phyloP scores from a whole-genome alignment of 306 rosid species.

The Trifolium fragiferum region DNA sequence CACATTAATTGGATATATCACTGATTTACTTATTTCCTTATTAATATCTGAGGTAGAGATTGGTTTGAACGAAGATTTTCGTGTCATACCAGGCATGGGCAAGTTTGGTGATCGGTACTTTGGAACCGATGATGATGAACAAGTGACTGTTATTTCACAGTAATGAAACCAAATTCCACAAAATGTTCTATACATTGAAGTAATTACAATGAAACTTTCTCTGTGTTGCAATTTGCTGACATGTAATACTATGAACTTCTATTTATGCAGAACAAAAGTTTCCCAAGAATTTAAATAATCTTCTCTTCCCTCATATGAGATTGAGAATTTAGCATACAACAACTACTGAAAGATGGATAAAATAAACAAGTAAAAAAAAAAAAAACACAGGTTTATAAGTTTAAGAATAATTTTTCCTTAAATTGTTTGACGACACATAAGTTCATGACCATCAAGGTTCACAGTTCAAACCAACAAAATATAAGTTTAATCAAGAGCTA shows the following conservation, averaged over 20 bases:
- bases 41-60: slow-evolving; percentile 89
- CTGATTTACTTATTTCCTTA: too few species aligned
- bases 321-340: too few species aligned
- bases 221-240: slow-evolving; percentile 16
- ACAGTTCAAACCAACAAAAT: neutral
- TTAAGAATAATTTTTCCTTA: neutral
- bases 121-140: slow-evolving; percentile 87
- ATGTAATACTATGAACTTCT: too few species aligned
- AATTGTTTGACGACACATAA: neutral
- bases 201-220: slow-evolving; percentile 9
- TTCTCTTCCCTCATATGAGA: too few species aligned
- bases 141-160: slow-evolving; percentile 50
- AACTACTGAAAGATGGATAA: too few species aligned
- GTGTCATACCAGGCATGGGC: slow-evolving; percentile 98
- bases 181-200: slow-evolving; percentile 23
- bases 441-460: neutral
- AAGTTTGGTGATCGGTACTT: slow-evolving; percentile 98
- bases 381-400: neutral
- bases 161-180: slow-evolving; percentile 43
- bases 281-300: too few species aligned
- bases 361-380: too few species aligned
- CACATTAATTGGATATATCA: too few species aligned
- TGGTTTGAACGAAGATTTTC: slow-evolving; percentile 84
- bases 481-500: neutral
- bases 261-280: too few species aligned